Base-by-base conservation (phyloP, 306 rosid species). In the Prosopis cineraria region DNA sequence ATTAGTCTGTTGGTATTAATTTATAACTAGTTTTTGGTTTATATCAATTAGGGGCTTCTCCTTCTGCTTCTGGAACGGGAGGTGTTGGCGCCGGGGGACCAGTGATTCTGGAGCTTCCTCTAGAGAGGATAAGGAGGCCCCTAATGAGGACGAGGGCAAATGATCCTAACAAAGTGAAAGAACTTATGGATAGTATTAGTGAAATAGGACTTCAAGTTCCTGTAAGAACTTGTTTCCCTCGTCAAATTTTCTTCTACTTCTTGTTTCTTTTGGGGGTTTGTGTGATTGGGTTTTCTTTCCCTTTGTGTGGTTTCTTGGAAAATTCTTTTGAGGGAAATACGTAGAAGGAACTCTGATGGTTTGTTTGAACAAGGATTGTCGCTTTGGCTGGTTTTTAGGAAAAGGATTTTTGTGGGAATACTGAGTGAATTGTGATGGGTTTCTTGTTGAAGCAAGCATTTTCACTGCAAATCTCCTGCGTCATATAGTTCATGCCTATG, bases 161-260 rank as follows among this genome's bases (percentile, higher is more conserved):
- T 63, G 96, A 95, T 74, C 91, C 80, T 2, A 60, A 14, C 73
- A 95, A 95, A 84, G 98, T 95, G 62, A 75, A 91, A 76, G 88
- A 92, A 29, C 88, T 95, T 1, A 89, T 91, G 98, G 93, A 92
- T 50, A 95, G 98, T 79, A 95, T 95, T 53, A 41, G 81, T 69
- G 83, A 88, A 82, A 95, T 92, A 65, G 98, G 98, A 20, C 98
- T 95, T 62, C 98, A 92, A 88, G 92, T 89, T 47, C 98, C 98
- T 68, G 98, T 94, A 79, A 81, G 75, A 43, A 70, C 52, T 81
- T 72, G 14, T 62, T 76, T 37, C 67, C 37, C 70, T 22, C 60
- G 69, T 56, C 10, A 40, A 40, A 74, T 74, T 20, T 33, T 44
- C 29, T 64, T 72, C 6, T 3, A 50, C 55, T 63, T 79, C 1